Conservation (phyloP, 2,329 filamentous ascomycete genomes). For the Curvularia lunata region DNA sequence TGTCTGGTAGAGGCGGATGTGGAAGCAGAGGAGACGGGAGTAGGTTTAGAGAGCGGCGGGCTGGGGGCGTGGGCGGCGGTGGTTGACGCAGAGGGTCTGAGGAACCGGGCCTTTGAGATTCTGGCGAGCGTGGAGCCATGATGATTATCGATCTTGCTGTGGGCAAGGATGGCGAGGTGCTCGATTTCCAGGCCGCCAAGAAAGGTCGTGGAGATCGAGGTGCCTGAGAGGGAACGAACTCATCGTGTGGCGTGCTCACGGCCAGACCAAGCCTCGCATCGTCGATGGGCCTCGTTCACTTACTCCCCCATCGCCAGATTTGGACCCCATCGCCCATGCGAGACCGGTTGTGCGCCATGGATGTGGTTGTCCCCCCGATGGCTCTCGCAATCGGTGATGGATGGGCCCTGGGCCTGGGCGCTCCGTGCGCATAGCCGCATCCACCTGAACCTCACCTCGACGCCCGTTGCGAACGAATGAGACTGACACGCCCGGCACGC, state of each 20-base stretch:
- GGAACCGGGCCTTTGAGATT: neutral
- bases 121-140: constrained; percentile 19
- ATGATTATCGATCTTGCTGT: constrained; percentile 21
- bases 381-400: constrained; percentile 15
- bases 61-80: neutral
- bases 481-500: neutral
- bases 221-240: constrained; percentile 10
- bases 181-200: constrained; percentile 29
- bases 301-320: constrained; percentile 10
- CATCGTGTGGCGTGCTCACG: constrained; percentile 9
- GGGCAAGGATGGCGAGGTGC: constrained; percentile 18
- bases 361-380: constrained; percentile 2
- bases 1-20: neutral
- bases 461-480: neutral
- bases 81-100: constrained; percentile 2
- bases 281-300: constrained; percentile 23
- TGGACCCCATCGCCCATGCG: constrained; percentile 11
- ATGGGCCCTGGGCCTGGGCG: neutral
- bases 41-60: neutral
- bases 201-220: constrained; percentile 22
- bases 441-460: neutral
- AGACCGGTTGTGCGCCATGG: constrained; percentile 2
- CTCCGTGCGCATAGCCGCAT: neutral
- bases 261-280: constrained; percentile 22
- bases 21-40: neutral